A percentile compares a stretch with the other conserved stretches of the same genome.
phyloP scores from a whole-genome alignment of 345 rosid genomes.

The Boechera retrofracta region DNA sequence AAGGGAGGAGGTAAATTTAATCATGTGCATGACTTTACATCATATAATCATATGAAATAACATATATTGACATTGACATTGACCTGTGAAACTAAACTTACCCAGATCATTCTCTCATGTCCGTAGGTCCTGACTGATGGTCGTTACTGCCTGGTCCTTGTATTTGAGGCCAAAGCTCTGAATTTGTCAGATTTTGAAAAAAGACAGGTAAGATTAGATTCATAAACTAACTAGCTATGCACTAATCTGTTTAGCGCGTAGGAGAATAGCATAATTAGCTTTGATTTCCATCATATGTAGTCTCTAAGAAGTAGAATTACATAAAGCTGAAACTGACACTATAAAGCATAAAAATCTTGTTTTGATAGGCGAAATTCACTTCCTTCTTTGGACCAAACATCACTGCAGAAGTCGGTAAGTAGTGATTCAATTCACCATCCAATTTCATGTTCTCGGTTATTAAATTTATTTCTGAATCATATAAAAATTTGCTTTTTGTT shows the following conservation, averaged over 20 bases:
- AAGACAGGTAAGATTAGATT: constrained; percentile 66
- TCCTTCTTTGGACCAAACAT: constrained; percentile 93
- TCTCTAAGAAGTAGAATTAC: not conserved
- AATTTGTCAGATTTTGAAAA: constrained; percentile 76
- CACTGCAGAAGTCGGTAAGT: constrained; percentile 84
- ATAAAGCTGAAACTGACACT: constrained; percentile 29
- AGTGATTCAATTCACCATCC: not conserved
- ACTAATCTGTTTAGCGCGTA: not conserved
- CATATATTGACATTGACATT: not conserved
- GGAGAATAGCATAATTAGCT: not conserved
- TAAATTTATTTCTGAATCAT: not conserved
- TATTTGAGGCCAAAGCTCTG: constrained; percentile 81
- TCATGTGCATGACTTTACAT: not conserved
- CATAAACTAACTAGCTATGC: not conserved
- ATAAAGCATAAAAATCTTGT: not conserved
- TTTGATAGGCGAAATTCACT: constrained; percentile 77
- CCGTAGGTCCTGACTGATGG: constrained; percentile 76
- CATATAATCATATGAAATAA: too few relatives aligned
- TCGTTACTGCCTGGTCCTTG: constrained; percentile 74
- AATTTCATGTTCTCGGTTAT: not conserved
- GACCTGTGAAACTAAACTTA: constrained; percentile 1
- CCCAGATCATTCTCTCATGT: not conserved
- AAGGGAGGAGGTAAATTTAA: constrained; percentile 73
- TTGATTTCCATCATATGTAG: not conserved
- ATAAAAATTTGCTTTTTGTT: not conserved